Evolutionary conservation across 768 basidiomycete genomes (phyloP), one percentile per base, ranked within the genome.

Genomic region (Sarcodon sp.): DNA sequence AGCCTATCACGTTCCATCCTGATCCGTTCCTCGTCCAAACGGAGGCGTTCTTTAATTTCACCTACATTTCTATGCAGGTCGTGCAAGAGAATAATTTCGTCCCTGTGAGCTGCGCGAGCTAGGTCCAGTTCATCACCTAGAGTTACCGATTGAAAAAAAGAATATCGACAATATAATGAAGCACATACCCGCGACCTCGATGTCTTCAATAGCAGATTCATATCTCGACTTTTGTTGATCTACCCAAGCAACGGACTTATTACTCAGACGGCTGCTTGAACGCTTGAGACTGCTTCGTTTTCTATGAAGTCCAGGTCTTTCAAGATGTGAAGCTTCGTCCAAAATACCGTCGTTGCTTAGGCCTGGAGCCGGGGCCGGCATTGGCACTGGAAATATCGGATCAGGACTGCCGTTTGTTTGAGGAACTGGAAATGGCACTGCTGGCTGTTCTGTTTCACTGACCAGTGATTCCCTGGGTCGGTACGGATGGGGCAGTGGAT

Each of bases 21-120:
- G 10, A 73, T 59, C 36, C 61, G 64, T 45, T 68, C 65, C 15
- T 69, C 52, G 10, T 70, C 66, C 16, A 61, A 43, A 18, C 63
- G 61, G 10, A 73, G 60, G 35, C 61, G 63, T 44, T 68, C 65
- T 15, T 69, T 52, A 10, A 70, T 65, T 18, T 63, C 54, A 1
- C 65, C 54, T 41, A 84, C 77, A 47, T 77, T 75, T 32, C 69
- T 61, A 45, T 80, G 79, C 21, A 84, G 64, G 32, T 58, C 66
- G 50, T 73, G 75, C 49, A 85, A 69, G 21, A 75, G 75, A 38
- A 69, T 64, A 51, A 86, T 72, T 59, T 86, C 79, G 50, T 79
- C 77, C 43, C 75, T 61, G 57, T 83, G 84, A 34, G 67, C 71
- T 50, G 64, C 63, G 44, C 77, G 72, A 48, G 77, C 63, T 52